Evolutionary conservation across 2,329 filamentous ascomycete species (phyloP).

Genomic region (Trichoderma citrinoviride): DNA sequence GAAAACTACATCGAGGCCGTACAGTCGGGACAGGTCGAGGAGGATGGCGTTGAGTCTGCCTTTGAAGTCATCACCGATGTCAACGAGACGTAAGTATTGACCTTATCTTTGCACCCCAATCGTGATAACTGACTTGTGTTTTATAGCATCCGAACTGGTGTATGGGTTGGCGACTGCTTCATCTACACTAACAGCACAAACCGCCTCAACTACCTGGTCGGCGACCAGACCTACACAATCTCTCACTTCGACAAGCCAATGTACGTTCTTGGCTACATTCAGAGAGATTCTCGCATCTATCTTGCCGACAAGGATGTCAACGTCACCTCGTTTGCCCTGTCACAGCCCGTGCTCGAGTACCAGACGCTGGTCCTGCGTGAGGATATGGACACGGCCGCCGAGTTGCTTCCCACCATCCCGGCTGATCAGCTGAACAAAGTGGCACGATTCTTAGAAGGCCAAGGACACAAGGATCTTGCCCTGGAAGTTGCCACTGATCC

Average conservation of each 20-base stretch:
- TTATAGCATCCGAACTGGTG: conserved; percentile 77
- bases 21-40: conserved; percentile 77
- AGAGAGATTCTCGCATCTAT: conserved; percentile 92
- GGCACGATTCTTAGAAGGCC: conserved; percentile 92
- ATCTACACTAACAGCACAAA: conserved; percentile 98
- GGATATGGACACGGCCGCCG: conserved; percentile 86
- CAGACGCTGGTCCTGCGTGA: conserved; percentile 92
- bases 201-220: conserved; percentile 94
- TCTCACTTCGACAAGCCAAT: conserved; percentile 94
- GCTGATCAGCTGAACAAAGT: conserved; percentile 97
- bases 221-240: conserved; percentile 96
- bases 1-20: conserved; percentile 83
- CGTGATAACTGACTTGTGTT: not conserved
- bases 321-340: conserved; percentile 86
- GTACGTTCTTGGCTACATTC: conserved; percentile 94
- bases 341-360: conserved; percentile 90
- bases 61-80: conserved; percentile 97
- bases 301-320: conserved; percentile 93
- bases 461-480: conserved; percentile 94
- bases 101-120: not conserved
- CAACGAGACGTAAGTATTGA: conserved; percentile 67
- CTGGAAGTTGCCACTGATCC: conserved; percentile 91
- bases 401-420: conserved; percentile 80
- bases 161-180: conserved; percentile 99
- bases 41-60: conserved; percentile 89